These are phyloP conservation scores for Saccharomycopsis fodiens DNA, from an alignment of 805 yeast genomes.

Conservation along the genomic window DNA sequence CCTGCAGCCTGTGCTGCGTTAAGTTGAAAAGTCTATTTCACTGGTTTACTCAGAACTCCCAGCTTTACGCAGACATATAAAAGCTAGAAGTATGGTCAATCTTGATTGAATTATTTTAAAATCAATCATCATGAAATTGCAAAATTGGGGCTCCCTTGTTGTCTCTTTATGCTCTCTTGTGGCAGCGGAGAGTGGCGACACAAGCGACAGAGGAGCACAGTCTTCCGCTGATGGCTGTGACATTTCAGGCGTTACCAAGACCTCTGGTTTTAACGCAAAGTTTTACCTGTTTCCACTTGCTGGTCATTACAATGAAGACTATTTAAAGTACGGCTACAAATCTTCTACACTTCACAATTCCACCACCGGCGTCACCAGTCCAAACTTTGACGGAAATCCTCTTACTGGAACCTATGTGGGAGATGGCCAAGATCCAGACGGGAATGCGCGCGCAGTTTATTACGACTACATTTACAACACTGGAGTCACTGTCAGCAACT, in stretches of 20 bases:
- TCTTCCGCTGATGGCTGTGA: neutral
- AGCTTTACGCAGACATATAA: too few relatives aligned
- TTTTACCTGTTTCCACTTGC: conserved; percentile 1
- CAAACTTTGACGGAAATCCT: neutral
- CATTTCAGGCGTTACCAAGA: neutral
- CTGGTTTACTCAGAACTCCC: too few relatives aligned
- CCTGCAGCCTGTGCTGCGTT: too few relatives aligned
- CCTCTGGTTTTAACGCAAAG: conserved; percentile 5
- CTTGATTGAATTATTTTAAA: too few relatives aligned
- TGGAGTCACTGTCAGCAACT: conserved; percentile 19
- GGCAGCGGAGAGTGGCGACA: conserved; percentile 7
- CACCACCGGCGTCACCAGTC: neutral
- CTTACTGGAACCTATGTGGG: neutral
- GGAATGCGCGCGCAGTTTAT: neutral
- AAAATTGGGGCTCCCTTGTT: too few relatives aligned
- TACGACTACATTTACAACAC: neutral
- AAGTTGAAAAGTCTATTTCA: too few relatives aligned
- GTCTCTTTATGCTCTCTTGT: neutral
- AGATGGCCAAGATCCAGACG: neutral
- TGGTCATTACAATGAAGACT: neutral
- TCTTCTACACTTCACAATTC: neutral
- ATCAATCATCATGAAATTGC: too few relatives aligned
- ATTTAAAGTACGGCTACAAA: conserved; percentile 1
- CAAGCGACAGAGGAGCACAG: conserved; percentile 4
- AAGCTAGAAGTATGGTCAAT: too few relatives aligned